Conservation (phyloP, 208 protist species). For the Crithidia thermophila region DNA sequence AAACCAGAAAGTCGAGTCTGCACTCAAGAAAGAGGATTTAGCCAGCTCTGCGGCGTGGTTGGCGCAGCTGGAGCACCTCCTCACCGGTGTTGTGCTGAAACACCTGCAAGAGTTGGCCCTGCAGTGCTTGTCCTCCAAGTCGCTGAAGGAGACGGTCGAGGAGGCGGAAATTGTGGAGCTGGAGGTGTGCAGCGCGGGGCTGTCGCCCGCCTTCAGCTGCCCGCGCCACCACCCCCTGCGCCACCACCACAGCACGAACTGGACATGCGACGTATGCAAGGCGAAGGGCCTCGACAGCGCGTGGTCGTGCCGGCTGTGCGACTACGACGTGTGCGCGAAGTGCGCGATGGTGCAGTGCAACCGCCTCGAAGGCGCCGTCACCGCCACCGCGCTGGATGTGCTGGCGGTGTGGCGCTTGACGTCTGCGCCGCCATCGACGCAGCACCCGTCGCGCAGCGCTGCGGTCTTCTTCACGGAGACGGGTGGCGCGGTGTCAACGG, state of each 20-base stretch:
- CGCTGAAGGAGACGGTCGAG: constrained; percentile 24
- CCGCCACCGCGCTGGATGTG: constrained; percentile 65
- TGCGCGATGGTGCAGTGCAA: constrained; percentile 52
- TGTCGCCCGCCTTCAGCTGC: constrained; percentile 30
- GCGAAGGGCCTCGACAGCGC: constrained; percentile 44
- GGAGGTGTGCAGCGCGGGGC: constrained; percentile 12
- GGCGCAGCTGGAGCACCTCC: constrained; percentile 16
- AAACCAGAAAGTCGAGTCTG: not conserved
- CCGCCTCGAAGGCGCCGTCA: constrained; percentile 48
- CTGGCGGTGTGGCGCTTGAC: constrained; percentile 23
- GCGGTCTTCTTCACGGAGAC: constrained; percentile 42
- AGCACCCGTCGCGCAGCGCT: not conserved
- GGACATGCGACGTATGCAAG: constrained; percentile 69
- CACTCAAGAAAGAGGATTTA: not conserved
- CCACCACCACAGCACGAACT: constrained; percentile 76
- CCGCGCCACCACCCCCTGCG: constrained; percentile 53
- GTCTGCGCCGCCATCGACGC: not conserved
- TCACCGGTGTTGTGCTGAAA: constrained; percentile 16
- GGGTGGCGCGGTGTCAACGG: constrained; percentile 28
- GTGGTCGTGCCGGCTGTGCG: constrained; percentile 72
- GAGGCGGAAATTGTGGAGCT: constrained; percentile 24
- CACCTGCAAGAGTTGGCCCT: constrained; percentile 24
- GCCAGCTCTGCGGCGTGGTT: constrained; percentile 1
- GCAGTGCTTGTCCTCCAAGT: constrained; percentile 9
- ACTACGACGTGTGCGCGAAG: constrained; percentile 80